Evolutionary conservation across 2,329 filamentous ascomycete species (phyloP), one percentile per base, ranked within the genome.

Genomic region (Cordyceps tenuipes): DNA sequence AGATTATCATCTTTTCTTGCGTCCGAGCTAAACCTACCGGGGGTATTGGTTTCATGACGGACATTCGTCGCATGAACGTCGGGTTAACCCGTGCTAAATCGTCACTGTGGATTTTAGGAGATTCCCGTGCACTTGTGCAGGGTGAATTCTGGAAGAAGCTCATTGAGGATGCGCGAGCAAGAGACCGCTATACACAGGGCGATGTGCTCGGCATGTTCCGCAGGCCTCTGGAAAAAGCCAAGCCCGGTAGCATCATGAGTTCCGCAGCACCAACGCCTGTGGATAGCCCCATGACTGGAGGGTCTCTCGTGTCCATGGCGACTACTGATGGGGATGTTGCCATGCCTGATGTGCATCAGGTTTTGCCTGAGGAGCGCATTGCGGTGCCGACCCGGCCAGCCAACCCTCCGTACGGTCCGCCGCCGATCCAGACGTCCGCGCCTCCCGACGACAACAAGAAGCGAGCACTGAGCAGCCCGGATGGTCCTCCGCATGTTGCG

Each of bases 11-110:
- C 64, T 99, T 99, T 77, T 97, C 94, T 46, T 99, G 95, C 73
- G 94, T 99, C 63, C 87, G 94, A 76, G 93, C 94, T 23, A 93
- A 89, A 34, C 84, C 90, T n/a, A 89, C 88, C 8, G 89, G 89
- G n/a, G 91, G 93, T 68, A 96, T 99, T 69, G 94, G 94, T 80
- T 99, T 99, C 84, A 88, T 99, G 82, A 89, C 90, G 59, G 94
- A 99, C 72, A 96, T 99, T 69, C 86, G 94, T 62, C 93, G 94
- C 80, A 97, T 99, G 95, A 99, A 99, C 73, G 94, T 99, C 68
- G 94, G 94, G 76, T 80, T 99, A 62, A 99, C 94, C 23, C 88
- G 94, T 79, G 95, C 94, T 5, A 97, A 96, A 73, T 96, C 90
- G 10, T 97, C 93, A 39, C 81, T 99, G 10, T 99, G 93, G 90